Conservation (phyloP, 2,329 filamentous ascomycete genomes). For the Aspergillus chevalieri region DNA sequence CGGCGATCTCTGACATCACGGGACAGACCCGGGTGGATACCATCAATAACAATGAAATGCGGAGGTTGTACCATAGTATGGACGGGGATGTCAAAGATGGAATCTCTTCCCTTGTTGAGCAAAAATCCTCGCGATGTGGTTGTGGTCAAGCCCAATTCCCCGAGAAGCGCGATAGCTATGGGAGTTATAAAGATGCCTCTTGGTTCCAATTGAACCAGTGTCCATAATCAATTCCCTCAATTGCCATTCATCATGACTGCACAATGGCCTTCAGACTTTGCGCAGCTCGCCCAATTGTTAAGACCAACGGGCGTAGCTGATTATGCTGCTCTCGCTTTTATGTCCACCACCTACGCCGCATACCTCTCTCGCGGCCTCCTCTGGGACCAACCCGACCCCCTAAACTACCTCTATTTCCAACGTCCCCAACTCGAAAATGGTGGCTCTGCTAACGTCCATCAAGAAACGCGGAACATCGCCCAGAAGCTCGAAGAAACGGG, state of each 20-base stretch:
- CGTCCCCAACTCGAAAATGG: constrained; percentile 41
- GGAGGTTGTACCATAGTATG: too few relatives aligned
- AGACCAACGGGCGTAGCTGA: constrained; percentile 25
- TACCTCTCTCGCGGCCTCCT: constrained; percentile 40
- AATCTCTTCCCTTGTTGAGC: too few relatives aligned
- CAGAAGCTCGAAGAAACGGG: constrained; percentile 36
- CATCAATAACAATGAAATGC: too few relatives aligned
- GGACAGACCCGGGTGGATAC: neutral
- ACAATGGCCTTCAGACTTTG: constrained; percentile 2
- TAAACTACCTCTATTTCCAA: constrained; percentile 45
- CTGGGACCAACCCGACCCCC: constrained; percentile 48
- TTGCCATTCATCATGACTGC: neutral
- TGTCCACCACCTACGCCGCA: constrained; percentile 30
- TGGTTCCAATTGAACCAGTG: neutral
- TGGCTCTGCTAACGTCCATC: constrained; percentile 9
- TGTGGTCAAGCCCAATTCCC: too few relatives aligned
- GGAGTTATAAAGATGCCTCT: neutral
- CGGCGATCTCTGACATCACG: neutral
- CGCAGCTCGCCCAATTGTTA: constrained; percentile 13
- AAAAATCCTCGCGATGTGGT: too few relatives aligned
- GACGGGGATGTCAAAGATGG: too few relatives aligned
- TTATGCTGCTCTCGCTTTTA: constrained; percentile 29
- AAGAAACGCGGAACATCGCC: constrained; percentile 43
- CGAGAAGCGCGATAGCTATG: too few relatives aligned
- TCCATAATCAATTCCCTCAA: neutral